These are phyloP conservation scores for Suhomyces guaymorum DNA, from an alignment of 1,139 yeast genomes.

Conservation along the genomic window DNA sequence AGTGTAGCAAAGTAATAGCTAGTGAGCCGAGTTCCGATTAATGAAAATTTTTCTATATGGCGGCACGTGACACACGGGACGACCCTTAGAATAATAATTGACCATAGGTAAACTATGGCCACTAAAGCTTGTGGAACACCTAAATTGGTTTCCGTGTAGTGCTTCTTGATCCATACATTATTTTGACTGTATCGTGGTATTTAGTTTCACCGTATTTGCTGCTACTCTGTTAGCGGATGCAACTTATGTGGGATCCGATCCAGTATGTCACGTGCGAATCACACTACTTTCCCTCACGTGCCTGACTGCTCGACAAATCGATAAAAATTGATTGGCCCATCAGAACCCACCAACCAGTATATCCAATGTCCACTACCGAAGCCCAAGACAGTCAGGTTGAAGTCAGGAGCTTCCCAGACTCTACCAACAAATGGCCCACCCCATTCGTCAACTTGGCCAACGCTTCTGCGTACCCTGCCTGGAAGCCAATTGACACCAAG, in stretches of 20 bases:
- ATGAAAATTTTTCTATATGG: slow-evolving; percentile 9
- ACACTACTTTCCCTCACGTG: no score
- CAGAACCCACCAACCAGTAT: slow-evolving; percentile 1
- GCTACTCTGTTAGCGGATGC: no score
- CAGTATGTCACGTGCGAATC: no score
- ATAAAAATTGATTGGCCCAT: slow-evolving; percentile 22
- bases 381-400: slow-evolving; percentile 15
- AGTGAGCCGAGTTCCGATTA: neutral
- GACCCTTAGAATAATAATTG: neutral
- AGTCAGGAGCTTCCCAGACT: slow-evolving; percentile 30
- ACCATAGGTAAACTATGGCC: neutral
- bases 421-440: slow-evolving; percentile 45
- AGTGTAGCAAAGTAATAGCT: slow-evolving; percentile 1
- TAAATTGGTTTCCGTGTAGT: neutral
- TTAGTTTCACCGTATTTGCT: no score
- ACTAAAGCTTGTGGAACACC: no score
- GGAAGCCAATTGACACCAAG: slow-evolving; percentile 48
- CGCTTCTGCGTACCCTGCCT: slow-evolving; percentile 46
- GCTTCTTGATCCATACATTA: no score
- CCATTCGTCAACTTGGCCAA: slow-evolving; percentile 45
- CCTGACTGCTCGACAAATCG: slow-evolving; percentile 15
- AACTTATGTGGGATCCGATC: no score
- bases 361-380: slow-evolving; percentile 20
- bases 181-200: no score
- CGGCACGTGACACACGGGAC: slow-evolving; percentile 3